Percentiles rank a stretch among this genome's conserved stretches.
Conservation (phyloP, 2,329 filamentous ascomycete species). For the Epichloe elymi region DNA sequence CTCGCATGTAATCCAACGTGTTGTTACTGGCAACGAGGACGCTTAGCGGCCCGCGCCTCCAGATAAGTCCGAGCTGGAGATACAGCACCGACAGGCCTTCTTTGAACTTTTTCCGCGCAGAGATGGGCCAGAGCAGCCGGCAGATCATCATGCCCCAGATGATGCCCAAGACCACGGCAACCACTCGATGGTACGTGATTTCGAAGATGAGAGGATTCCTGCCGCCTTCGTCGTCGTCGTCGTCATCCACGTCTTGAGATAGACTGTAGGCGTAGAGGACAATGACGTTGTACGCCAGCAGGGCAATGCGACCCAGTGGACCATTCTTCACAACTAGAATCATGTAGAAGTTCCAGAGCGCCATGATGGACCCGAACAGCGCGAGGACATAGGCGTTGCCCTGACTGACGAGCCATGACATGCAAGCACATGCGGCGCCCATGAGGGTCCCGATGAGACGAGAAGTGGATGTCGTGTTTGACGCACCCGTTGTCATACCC, state of each 20-base stretch:
- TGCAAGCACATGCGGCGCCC: slow-evolving; percentile 61
- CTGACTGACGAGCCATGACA: slow-evolving; percentile 64
- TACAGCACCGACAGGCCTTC: slow-evolving; percentile 84
- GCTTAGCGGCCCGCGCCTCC: slow-evolving; percentile 83
- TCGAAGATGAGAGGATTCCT: slow-evolving; percentile 71
- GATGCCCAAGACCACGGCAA: slow-evolving; percentile 75
- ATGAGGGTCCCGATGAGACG: slow-evolving; percentile 78
- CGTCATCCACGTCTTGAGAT: slow-evolving; percentile 63
- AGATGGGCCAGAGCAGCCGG: slow-evolving; percentile 84
- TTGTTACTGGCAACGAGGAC: slow-evolving; percentile 50
- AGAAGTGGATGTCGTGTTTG: slow-evolving; percentile 81
- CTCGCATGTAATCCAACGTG: slow-evolving; percentile 61
- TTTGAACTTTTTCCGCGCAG: slow-evolving; percentile 75
- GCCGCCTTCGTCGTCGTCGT: slow-evolving; percentile 81
- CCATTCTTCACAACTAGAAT: slow-evolving; percentile 75
- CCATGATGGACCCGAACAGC: slow-evolving; percentile 68
- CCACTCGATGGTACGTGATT: slow-evolving; percentile 77
- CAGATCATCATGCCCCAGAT: slow-evolving; percentile 89
- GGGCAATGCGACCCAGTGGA: slow-evolving; percentile 82
- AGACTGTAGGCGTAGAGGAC: slow-evolving; percentile 90
- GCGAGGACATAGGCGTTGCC: slow-evolving; percentile 66
- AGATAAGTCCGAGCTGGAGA: slow-evolving; percentile 88
- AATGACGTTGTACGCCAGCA: slow-evolving; percentile 92
- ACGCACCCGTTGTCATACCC: slow-evolving; percentile 92
- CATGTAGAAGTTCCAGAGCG: slow-evolving; percentile 76